These are phyloP conservation scores for Malassezia nana DNA, from an alignment of 1,284 basidiomycete species.

Conservation along the genomic window DNA sequence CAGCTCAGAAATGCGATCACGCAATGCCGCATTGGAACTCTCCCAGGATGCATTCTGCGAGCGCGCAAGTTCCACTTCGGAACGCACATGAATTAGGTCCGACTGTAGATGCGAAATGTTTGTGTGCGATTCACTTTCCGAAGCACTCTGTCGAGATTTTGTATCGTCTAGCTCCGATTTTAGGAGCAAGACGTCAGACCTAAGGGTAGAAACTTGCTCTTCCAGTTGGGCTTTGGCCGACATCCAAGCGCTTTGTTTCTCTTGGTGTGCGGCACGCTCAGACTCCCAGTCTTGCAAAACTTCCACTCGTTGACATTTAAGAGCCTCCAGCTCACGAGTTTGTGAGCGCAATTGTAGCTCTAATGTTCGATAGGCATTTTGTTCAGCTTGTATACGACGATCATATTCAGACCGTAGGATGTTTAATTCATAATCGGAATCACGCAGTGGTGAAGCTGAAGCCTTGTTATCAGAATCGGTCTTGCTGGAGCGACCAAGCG, in stretches of 20 bases:
- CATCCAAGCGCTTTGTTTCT: conserved; percentile 24
- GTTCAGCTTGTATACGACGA: conserved; percentile 27
- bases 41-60: conserved; percentile 9
- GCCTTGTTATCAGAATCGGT: neutral
- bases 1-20: conserved; percentile 18
- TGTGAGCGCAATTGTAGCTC: conserved; percentile 29
- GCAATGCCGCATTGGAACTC: neutral
- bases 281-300: conserved; percentile 37
- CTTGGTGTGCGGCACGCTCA: conserved; percentile 20
- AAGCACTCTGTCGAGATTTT: conserved; percentile 2
- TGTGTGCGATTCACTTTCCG: conserved; percentile 7
- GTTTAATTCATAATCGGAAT: conserved; percentile 24
- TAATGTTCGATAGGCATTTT: conserved; percentile 29
- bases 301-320: conserved; percentile 34
- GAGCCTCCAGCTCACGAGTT: conserved; percentile 33
- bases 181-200: conserved; percentile 21
- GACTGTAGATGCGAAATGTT: conserved; percentile 17
- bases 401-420: conserved; percentile 33
- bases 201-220: conserved; percentile 21
- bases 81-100: conserved; percentile 16
- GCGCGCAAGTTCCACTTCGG: conserved; percentile 15
- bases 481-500: conserved; percentile 18
- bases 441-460: neutral
- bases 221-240: conserved; percentile 18
- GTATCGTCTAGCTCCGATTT: conserved; percentile 18